phyloP scores from a whole-genome alignment of 2,329 filamentous ascomycete species.

The Verruconis gallopava region DNA sequence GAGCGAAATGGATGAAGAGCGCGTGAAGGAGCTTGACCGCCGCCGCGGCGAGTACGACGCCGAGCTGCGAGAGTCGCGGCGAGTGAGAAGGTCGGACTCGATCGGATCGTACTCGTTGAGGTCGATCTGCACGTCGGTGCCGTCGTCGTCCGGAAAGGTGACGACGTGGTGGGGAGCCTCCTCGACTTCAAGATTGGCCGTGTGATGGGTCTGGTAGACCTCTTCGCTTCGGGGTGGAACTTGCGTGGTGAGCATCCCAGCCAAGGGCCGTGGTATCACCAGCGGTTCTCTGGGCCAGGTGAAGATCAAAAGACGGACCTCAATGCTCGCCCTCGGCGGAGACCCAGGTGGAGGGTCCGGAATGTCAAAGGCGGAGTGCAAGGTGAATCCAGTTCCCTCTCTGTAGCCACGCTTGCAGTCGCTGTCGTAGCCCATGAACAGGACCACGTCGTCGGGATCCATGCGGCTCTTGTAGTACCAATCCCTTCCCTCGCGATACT shows the following conservation, averaged over 20 bases:
- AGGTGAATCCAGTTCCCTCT: conserved; percentile 6
- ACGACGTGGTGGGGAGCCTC: background rate
- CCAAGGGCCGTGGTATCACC: conserved; percentile 2
- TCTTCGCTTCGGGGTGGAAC: conserved; percentile 4
- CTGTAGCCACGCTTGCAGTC: conserved; percentile 8
- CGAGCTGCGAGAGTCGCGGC: background rate
- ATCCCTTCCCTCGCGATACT: conserved; percentile 16
- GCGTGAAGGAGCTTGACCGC: background rate
- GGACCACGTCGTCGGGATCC: conserved; percentile 15
- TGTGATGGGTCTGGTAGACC: conserved; percentile 5
- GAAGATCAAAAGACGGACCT: conserved; percentile 7
- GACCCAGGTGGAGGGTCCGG: conserved; percentile 1
- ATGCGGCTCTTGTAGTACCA: conserved; percentile 19
- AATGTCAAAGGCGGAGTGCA: conserved; percentile 8
- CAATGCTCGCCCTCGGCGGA: conserved; percentile 7
- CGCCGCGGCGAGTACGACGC: background rate
- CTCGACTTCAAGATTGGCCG: conserved; percentile 5
- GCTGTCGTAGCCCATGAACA: conserved; percentile 19
- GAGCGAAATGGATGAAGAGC: conserved; percentile 2
- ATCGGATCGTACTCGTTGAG: conserved; percentile 6
- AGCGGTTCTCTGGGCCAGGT: conserved; percentile 9
- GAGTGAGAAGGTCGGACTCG: background rate
- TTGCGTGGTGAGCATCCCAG: conserved; percentile 7
- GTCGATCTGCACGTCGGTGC: conserved; percentile 3
- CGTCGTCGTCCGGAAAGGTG: conserved; percentile 4